Conservation (phyloP, 495 filamentous ascomycete species). For the Trichocladium uniseriatum region DNA sequence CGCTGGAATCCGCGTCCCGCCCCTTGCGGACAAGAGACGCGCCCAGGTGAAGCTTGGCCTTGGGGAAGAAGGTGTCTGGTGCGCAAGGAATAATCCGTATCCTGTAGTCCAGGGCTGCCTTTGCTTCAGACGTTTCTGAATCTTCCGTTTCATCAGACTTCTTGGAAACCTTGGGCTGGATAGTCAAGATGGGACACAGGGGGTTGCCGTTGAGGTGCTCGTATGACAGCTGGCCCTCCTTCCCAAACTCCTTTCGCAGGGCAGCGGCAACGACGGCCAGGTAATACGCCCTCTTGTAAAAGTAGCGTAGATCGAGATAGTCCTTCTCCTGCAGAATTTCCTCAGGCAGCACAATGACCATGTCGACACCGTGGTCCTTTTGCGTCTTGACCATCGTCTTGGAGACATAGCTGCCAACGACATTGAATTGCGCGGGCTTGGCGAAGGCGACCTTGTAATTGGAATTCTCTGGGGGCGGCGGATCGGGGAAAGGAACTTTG, state of each 20-base stretch:
- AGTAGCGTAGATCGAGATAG: slow-evolving; percentile 85
- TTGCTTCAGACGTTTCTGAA: slow-evolving; percentile 4
- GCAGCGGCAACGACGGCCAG: slow-evolving; percentile 66
- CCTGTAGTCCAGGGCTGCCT: slow-evolving; percentile 36
- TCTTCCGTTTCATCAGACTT: background rate
- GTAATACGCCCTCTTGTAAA: slow-evolving; percentile 90
- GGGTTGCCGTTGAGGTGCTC: slow-evolving; percentile 64
- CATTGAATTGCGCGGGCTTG: slow-evolving; percentile 70
- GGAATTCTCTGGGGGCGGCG: slow-evolving; percentile 57
- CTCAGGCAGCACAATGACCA: slow-evolving; percentile 76
- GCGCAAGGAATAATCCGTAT: slow-evolving; percentile 74
- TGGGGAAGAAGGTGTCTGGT: slow-evolving; percentile 55
- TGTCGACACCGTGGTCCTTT: slow-evolving; percentile 54
- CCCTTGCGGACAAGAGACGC: slow-evolving; percentile 59
- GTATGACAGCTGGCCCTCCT: slow-evolving; percentile 52
- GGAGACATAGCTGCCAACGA: slow-evolving; percentile 78
- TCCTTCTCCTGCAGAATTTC: slow-evolving; percentile 86
- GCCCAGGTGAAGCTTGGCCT: slow-evolving; percentile 56
- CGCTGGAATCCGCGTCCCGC: slow-evolving; percentile 28
- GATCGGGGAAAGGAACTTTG: slow-evolving; percentile 70
- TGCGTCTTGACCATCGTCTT: slow-evolving; percentile 59
- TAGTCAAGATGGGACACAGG: slow-evolving; percentile 61
- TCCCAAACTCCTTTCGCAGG: slow-evolving; percentile 47
- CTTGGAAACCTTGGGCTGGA: slow-evolving; percentile 27
- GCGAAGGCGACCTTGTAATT: slow-evolving; percentile 74